These are phyloP conservation scores for Phytomonas sp. DNA, from an alignment of 208 protist genomes.

Conservation along the genomic window DNA sequence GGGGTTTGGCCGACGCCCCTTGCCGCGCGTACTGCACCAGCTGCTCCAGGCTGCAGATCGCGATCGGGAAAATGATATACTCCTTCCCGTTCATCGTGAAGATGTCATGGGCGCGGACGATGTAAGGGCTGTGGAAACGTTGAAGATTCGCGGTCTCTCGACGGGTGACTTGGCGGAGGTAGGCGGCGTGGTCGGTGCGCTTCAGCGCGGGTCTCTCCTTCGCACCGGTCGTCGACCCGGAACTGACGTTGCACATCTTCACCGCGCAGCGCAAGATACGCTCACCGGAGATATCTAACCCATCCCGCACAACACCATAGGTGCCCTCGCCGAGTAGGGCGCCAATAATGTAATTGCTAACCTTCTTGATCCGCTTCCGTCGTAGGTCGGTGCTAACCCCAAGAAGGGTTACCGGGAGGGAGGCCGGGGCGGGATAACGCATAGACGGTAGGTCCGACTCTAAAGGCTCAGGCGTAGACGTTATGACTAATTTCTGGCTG, in stretches of 20 bases:
- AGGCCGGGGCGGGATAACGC: background rate
- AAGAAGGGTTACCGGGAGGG: slow-evolving; percentile 40
- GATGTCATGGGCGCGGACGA: slow-evolving; percentile 65
- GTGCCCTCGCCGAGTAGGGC: slow-evolving; percentile 67
- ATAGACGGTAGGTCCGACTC: background rate
- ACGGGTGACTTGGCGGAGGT: slow-evolving; percentile 12
- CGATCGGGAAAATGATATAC: slow-evolving; percentile 77
- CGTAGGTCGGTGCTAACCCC: slow-evolving; percentile 30
- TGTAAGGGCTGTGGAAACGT: slow-evolving; percentile 67
- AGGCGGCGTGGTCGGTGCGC: slow-evolving; percentile 12
- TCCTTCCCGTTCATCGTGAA: slow-evolving; percentile 71
- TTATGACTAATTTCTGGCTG: background rate
- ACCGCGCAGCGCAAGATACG: slow-evolving; percentile 42
- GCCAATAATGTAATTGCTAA: slow-evolving; percentile 77
- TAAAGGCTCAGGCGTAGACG: background rate
- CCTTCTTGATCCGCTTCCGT: slow-evolving; percentile 75
- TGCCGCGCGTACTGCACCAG: slow-evolving; percentile 32
- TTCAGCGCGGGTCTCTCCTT: slow-evolving; percentile 7
- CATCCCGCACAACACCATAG: slow-evolving; percentile 71
- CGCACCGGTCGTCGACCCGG: background rate
- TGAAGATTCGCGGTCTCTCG: slow-evolving; percentile 65
- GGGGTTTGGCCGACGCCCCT: slow-evolving; percentile 12
- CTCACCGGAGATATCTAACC: slow-evolving; percentile 52
- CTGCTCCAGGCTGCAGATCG: slow-evolving; percentile 71
- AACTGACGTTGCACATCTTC: slow-evolving; percentile 22